These are phyloP conservation scores for Clavariopsis aquatica DNA, from an alignment of 495 filamentous ascomycete genomes.

Conservation along the genomic window DNA sequence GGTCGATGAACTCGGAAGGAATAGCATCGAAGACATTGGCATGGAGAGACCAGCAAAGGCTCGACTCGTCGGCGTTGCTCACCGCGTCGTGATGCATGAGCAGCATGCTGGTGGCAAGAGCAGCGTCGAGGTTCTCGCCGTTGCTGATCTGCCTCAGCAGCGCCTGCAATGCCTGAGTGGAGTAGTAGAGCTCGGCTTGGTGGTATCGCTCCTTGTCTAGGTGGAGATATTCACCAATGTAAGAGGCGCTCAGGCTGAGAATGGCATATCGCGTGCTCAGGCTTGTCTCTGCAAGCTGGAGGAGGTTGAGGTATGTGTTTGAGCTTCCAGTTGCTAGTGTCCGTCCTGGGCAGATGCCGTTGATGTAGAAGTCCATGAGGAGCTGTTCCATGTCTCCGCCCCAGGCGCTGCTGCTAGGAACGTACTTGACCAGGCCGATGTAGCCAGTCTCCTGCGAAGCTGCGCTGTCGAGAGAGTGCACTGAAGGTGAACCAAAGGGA, in stretches of 20 bases:
- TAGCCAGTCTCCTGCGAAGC: slow-evolving; percentile 18
- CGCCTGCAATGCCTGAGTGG: slow-evolving; percentile 25
- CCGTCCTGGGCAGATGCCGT: slow-evolving; percentile 33
- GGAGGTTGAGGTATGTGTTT: slow-evolving; percentile 26
- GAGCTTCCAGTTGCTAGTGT: slow-evolving; percentile 13
- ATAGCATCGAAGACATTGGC: slow-evolving; percentile 33
- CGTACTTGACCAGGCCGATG: slow-evolving; percentile 28
- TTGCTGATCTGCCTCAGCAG: slow-evolving; percentile 26
- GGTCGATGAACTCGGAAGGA: slow-evolving; percentile 21
- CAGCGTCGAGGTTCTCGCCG: slow-evolving; percentile 25
- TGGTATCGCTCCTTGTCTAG: slow-evolving; percentile 31
- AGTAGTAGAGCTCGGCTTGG: slow-evolving; percentile 32
- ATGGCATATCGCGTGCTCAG: slow-evolving; percentile 30
- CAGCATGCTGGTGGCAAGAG: slow-evolving; percentile 31
- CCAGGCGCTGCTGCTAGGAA: slow-evolving; percentile 19
- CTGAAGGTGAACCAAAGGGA: slow-evolving; percentile 16
- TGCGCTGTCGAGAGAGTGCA: slow-evolving; percentile 16
- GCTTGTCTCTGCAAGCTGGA: slow-evolving; percentile 18
- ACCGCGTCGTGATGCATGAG: slow-evolving; percentile 33
- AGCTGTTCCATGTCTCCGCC: slow-evolving; percentile 30
- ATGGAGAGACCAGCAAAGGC: slow-evolving; percentile 32
- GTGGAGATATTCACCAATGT: slow-evolving; percentile 31
- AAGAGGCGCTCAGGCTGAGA: slow-evolving; percentile 32
- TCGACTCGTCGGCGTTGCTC: slow-evolving; percentile 20
- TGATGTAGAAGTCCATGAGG: slow-evolving; percentile 33